Evolutionary conservation across 1,139 yeast genomes (phyloP).

Genomic region (Protomyces gravidus): DNA sequence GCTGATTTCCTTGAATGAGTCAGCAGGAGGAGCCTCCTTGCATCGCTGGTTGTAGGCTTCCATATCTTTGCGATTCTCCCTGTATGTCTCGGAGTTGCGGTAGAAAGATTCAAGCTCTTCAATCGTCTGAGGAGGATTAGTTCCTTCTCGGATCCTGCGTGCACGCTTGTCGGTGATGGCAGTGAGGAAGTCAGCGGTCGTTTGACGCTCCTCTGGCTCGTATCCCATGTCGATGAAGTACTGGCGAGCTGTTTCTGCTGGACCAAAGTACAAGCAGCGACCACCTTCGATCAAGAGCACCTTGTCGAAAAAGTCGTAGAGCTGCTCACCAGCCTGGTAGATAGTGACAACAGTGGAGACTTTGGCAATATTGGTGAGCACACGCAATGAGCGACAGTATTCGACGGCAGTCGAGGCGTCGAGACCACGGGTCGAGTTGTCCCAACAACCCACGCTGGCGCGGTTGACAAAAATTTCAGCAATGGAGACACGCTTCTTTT

Average conservation of each 20-base stretch:
- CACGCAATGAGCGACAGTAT: slow-evolving; percentile 63
- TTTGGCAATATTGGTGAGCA: slow-evolving; percentile 56
- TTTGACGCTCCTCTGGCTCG: slow-evolving; percentile 65
- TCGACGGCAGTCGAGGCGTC: slow-evolving; percentile 61
- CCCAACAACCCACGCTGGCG: slow-evolving; percentile 65
- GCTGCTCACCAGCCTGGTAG: slow-evolving; percentile 77
- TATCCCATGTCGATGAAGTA: slow-evolving; percentile 66
- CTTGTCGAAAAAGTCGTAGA: slow-evolving; percentile 63
- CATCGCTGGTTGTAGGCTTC: slow-evolving; percentile 45
- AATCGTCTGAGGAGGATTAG: slow-evolving; percentile 61
- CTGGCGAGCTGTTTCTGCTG: slow-evolving; percentile 53
- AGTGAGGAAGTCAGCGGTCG: slow-evolving; percentile 77
- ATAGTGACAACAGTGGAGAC: slow-evolving; percentile 69
- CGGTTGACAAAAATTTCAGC: slow-evolving; percentile 62
- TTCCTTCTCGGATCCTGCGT: slow-evolving; percentile 37
- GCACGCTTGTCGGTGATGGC: slow-evolving; percentile 11
- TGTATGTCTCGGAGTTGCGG: slow-evolving; percentile 38
- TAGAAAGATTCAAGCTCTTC: slow-evolving; percentile 63
- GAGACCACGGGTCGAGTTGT: slow-evolving; percentile 70
- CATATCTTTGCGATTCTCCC: not conserved
- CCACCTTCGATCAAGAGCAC: slow-evolving; percentile 71
- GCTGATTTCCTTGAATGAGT: slow-evolving; percentile 31
- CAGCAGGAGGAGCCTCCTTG: slow-evolving; percentile 46
- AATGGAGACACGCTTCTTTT: slow-evolving; percentile 73
- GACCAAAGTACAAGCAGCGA: slow-evolving; percentile 70